Percentiles rank a stretch among this genome's conserved stretches.
These are phyloP conservation scores for Lyophyllum semitale DNA, from an alignment of 768 basidiomycete genomes.

Conservation along the genomic window DNA sequence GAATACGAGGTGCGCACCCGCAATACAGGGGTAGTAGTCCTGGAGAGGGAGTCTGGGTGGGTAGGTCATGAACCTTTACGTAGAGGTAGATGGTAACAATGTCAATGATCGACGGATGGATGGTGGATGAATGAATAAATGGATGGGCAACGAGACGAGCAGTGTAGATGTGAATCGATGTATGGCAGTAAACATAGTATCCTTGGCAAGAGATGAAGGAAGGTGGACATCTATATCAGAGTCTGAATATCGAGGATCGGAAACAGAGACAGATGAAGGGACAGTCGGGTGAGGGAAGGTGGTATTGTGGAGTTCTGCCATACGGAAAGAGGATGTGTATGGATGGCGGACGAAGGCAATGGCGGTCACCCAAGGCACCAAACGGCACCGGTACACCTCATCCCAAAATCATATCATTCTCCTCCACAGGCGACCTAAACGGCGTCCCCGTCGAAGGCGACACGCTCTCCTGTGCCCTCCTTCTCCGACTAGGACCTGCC, in stretches of 20 bases:
- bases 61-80: not conserved
- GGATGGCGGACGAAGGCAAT: not conserved
- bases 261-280: not conserved
- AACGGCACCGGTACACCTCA: no score
- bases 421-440: constrained; percentile 10
- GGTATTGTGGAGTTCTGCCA: no score
- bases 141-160: not conserved
- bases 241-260: not conserved
- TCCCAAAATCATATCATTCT: constrained; percentile 21
- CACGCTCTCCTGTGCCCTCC: constrained; percentile 5
- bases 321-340: no score
- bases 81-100: not conserved
- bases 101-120: not conserved
- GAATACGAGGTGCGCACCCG: not conserved
- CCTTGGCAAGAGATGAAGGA: not conserved
- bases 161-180: not conserved
- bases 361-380: no score
- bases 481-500: constrained; percentile 1
- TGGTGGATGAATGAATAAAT: not conserved
- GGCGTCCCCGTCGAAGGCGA: not conserved
- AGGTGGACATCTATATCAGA: not conserved
- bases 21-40: not conserved
- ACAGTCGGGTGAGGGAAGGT: not conserved
- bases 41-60: not conserved
- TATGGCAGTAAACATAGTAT: not conserved